A percentile compares a stretch with the other conserved stretches of the same genome.
Evolutionary conservation across 148 eudicot genomes (phyloP).

Genomic region (Camellia sinensis): DNA sequence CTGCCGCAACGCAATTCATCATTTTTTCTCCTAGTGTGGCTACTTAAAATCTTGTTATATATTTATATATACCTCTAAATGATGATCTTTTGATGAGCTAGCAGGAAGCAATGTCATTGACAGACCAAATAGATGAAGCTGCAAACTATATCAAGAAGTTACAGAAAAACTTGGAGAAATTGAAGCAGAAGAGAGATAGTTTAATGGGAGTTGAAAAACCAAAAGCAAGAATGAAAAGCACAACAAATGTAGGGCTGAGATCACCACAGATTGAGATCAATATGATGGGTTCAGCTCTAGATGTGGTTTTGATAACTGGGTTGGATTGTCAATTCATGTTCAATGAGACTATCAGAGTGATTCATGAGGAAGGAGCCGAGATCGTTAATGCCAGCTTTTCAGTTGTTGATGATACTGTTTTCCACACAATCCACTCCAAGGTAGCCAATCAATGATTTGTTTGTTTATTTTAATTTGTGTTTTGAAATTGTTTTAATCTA

Average conservation of each 20-base stretch:
- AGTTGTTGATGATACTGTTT: constrained; percentile 40
- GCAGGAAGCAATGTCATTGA: constrained; percentile 44
- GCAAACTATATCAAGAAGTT: constrained; percentile 60
- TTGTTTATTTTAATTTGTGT: not conserved
- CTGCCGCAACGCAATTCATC: too few relatives aligned
- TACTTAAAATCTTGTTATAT: not conserved
- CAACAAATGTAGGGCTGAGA: constrained; percentile 7
- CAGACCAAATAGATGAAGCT: constrained; percentile 68
- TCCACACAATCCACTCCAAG: constrained; percentile 73
- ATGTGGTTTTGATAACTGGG: constrained; percentile 50
- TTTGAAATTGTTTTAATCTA: not conserved
- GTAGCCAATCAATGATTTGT: constrained; percentile 18
- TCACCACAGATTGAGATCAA: constrained; percentile 53
- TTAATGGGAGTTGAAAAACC: not conserved
- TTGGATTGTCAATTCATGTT: constrained; percentile 57
- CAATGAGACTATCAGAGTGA: constrained; percentile 42
- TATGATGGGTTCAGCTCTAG: constrained; percentile 39
- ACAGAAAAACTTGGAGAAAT: constrained; percentile 42
- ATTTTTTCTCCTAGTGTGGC: too few relatives aligned
- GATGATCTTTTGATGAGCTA: not conserved
- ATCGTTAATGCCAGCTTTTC: constrained; percentile 55
- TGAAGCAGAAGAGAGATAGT: constrained; percentile 40
- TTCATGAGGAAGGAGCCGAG: constrained; percentile 61
- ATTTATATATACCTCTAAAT: not conserved
- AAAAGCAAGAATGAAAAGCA: not conserved